These are phyloP conservation scores for Aspergillus tanneri DNA, from an alignment of 2,329 filamentous ascomycete species.

Conservation along the genomic window DNA sequence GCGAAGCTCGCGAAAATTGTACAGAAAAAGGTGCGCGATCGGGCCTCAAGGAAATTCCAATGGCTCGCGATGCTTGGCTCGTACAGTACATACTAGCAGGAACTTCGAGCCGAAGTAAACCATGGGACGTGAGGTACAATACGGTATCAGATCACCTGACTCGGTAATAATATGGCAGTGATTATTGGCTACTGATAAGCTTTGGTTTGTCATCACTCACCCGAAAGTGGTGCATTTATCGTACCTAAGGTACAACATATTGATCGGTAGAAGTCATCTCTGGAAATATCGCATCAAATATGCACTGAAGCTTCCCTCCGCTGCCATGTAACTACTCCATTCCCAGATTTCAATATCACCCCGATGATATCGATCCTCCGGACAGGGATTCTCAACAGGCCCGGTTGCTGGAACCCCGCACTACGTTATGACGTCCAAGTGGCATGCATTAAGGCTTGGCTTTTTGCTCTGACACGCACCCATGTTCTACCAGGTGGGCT, in stretches of 20 bases:
- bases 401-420: slow-evolving; percentile 7
- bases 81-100: too few species aligned
- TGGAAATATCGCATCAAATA: too few species aligned
- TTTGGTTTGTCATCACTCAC: slow-evolving; percentile 1
- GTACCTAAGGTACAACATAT: too few species aligned
- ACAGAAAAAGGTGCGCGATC: too few species aligned
- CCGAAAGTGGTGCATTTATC: too few species aligned
- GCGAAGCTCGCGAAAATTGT: too few species aligned
- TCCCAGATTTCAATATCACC: too few species aligned
- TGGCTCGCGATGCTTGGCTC: too few species aligned
- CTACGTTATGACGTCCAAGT: slow-evolving; percentile 7
- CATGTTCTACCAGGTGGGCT: neutral
- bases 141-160: neutral
- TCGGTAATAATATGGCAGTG: neutral
- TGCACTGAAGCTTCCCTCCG: too few species aligned
- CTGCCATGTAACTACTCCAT: too few species aligned
- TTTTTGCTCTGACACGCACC: neutral
- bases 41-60: too few species aligned
- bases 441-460: slow-evolving; percentile 1
- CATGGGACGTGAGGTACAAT: slow-evolving; percentile 6
- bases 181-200: slow-evolving; percentile 22
- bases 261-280: too few species aligned
- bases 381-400: neutral
- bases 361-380: neutral
- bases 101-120: neutral